Conservation (phyloP, 768 basidiomycete species). For the Scleroderma citrinum region DNA sequence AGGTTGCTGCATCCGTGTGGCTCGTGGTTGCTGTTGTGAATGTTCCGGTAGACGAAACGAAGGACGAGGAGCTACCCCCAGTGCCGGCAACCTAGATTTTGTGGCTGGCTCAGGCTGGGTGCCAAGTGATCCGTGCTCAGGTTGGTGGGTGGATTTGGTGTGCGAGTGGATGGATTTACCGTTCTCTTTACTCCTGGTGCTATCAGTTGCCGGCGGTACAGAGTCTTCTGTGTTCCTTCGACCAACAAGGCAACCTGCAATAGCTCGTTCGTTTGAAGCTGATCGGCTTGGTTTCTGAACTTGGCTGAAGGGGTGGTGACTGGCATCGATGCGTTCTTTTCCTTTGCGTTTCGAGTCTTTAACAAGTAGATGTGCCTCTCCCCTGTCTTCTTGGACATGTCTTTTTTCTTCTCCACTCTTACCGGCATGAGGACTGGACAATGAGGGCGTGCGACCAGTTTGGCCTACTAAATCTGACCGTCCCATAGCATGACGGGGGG, state of each 20-base stretch:
- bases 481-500: slow-evolving; percentile 17
- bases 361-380: slow-evolving; percentile 15
- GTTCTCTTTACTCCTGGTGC: too few relatives aligned
- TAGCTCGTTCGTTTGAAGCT: not conserved
- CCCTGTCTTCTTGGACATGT: not conserved
- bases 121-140: too few relatives aligned
- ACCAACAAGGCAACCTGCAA: too few relatives aligned
- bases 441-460: slow-evolving; percentile 10
- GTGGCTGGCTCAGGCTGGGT: not conserved
- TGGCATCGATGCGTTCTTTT: not conserved
- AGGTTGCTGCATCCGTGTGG: slow-evolving; percentile 3
- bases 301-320: slow-evolving; percentile 8
- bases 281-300: not conserved
- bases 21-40: not conserved
- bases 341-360: not conserved
- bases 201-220: too few relatives aligned
- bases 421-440: not conserved
- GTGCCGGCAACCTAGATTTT: slow-evolving; percentile 9
- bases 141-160: too few relatives aligned
- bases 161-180: too few relatives aligned
- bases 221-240: too few relatives aligned
- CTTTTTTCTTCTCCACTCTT: not conserved
- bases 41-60: slow-evolving; percentile 14
- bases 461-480: slow-evolving; percentile 17
- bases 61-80: slow-evolving; percentile 11